Conservation (phyloP, 2,329 filamentous ascomycete species). For the Neonectria faginata region DNA sequence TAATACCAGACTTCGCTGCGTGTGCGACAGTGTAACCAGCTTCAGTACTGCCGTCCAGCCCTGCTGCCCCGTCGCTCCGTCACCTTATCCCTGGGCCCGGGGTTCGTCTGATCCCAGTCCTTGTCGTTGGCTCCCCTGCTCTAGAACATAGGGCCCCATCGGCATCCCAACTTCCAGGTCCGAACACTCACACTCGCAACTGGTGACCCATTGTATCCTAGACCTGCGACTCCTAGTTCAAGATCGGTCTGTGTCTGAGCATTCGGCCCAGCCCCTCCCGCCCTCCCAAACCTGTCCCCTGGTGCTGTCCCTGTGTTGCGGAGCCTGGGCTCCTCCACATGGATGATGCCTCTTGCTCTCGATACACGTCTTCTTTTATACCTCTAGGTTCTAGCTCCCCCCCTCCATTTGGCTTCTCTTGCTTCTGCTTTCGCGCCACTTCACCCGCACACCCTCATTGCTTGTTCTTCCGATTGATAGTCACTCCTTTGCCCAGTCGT, state of each 20-base stretch:
- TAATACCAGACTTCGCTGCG: neutral
- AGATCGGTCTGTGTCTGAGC: slow-evolving; percentile 46
- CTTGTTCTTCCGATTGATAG: slow-evolving; percentile 39
- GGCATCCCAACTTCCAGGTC: slow-evolving; percentile 42
- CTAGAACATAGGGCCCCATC: slow-evolving; percentile 24
- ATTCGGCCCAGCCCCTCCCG: slow-evolving; percentile 45
- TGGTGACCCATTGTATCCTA: slow-evolving; percentile 35
- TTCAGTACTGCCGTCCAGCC: slow-evolving; percentile 26
- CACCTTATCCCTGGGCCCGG: slow-evolving; percentile 39
- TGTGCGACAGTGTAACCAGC: slow-evolving; percentile 19
- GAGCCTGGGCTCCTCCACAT: slow-evolving; percentile 41
- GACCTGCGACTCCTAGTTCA: slow-evolving; percentile 44
- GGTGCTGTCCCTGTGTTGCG: slow-evolving; percentile 42
- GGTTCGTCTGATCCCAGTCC: slow-evolving; percentile 35
- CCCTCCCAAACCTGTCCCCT: slow-evolving; percentile 44
- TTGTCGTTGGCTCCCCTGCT: slow-evolving; percentile 25
- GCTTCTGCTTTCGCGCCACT: slow-evolving; percentile 42
- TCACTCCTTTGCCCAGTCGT: slow-evolving; percentile 45
- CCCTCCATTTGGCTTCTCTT: slow-evolving; percentile 41
- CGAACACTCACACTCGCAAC: slow-evolving; percentile 40
- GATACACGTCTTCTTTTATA: slow-evolving; percentile 48
- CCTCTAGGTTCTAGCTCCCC: slow-evolving; percentile 47
- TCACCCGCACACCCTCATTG: slow-evolving; percentile 42
- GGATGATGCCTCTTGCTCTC: slow-evolving; percentile 46
- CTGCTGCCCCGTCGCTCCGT: slow-evolving; percentile 20